Base-by-base conservation (phyloP, 2,329 filamentous ascomycete species). In the Penicillium sp. region DNA sequence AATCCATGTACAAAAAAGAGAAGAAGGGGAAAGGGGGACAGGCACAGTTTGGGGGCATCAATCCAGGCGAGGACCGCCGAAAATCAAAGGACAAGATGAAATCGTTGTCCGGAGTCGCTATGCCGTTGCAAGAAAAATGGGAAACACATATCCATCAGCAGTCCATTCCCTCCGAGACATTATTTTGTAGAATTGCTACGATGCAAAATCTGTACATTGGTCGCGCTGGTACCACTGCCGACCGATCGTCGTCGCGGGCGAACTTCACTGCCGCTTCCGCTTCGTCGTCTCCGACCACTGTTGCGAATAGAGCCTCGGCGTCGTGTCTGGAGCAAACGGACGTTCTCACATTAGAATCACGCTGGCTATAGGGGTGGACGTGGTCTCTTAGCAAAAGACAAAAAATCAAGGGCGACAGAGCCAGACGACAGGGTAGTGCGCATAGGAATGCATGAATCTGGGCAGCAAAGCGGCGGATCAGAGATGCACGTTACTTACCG, bases 271-370 rank as follows among this genome's bases (percentile, higher is more conserved):
- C 71, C 72, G 64, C 72, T 74, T 56, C 72, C 70, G 65, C 71
- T 73, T 60, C 73, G 67, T 67, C 71, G 71, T 59, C 72, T 71
- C 57, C 73, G 70, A 64, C 51, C 51, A 44, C 65, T 60, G 60
- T 68, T 68, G 63, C 74, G 72, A 65, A 72, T 61, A 48, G 73
- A 74, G 59, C 70, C 73, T 65, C 72, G 72, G 64, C 72, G 74
- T 67, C 73, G 74, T 73, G 72, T 77, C 76, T 78, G 75, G 67
- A 75, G 64, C 69, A 71, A 65, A 74, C 67, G 68, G 70, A 74
- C 67, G 70, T 70, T 69, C 64, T 63, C 72, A 71, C 67, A 71
- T 77, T 76, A 78, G 76, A 77, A 77, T 75, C 71, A 75, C 67
- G 68, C 69, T 72, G 69, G 72, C 74, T 77, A 68, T 67, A 72